These are phyloP conservation scores for Teratosphaeria gauchensis DNA, from an alignment of 2,329 filamentous ascomycete genomes.

Conservation along the genomic window DNA sequence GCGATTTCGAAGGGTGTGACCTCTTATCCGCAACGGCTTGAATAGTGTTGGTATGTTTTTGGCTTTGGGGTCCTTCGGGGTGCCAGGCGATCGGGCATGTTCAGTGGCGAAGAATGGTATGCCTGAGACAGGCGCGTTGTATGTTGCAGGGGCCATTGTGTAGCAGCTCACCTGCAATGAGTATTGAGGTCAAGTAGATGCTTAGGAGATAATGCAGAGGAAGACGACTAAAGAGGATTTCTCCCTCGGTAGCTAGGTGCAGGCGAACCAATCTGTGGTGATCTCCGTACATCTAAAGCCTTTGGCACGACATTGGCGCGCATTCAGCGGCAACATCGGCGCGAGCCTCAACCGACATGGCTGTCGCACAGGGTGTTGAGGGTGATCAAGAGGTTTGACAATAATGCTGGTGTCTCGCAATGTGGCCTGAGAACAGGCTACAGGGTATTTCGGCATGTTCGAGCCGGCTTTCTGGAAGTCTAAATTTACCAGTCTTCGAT, in stretches of 20 bases:
- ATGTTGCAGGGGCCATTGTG: conserved; percentile 6
- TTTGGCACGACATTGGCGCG: not conserved
- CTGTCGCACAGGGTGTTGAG: not conserved
- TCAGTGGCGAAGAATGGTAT: conserved; percentile 39
- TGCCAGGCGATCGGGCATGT: conserved; percentile 35
- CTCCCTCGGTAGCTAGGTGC: not conserved
- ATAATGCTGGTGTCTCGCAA: not conserved
- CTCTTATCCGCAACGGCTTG: conserved; percentile 46
- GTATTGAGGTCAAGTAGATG: not conserved
- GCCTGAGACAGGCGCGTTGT: conserved; percentile 33
- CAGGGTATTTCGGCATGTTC: not conserved
- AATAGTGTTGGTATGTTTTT: conserved; percentile 48
- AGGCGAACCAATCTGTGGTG: not conserved
- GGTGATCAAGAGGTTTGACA: not conserved
- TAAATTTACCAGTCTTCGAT: not conserved
- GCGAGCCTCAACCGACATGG: not conserved
- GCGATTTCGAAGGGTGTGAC: conserved; percentile 53
- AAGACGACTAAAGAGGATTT: not conserved
- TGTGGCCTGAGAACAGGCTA: not conserved
- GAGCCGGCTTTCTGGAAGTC: not conserved
- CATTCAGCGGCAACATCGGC: not conserved
- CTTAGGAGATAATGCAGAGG: not conserved
- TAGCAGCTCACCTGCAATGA: too few species aligned
- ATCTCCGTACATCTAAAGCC: not conserved
- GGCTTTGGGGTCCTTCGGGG: conserved; percentile 34